Evolutionary conservation across 371 early-diverging fungal species (phyloP), one percentile per base, ranked within the genome.

Genomic region (Mitosporidium daphniae): DNA sequence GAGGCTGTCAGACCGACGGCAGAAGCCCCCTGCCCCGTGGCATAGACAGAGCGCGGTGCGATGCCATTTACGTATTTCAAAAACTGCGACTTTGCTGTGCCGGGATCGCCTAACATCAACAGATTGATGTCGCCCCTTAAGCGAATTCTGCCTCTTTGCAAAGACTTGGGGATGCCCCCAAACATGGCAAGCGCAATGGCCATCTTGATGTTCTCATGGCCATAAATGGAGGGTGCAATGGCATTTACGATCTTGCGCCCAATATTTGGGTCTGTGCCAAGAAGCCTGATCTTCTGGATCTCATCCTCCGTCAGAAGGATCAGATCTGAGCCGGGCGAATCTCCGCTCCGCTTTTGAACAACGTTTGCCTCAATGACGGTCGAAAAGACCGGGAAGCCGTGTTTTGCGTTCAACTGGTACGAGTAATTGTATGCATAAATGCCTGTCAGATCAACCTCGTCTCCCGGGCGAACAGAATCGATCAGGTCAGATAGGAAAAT

Each of bases 71-170:
- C 64, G 33, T 80, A 89, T 40, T 93, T 89, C 26, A 98, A 54
- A 47, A 98, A 73, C 50, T 98, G 97, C 0, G 78, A 77, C 40
- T 98, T 98, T 20, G 93, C 95, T 6, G 82, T 84, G 36, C 97
- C 95, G 4, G 99, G 97, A 45, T 98, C 99, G 36, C 99, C 99
- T 30, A 98, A 46, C 39, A 98, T 54, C 17, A 95, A 52, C 17
- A 94, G 71, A 41, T 98, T 95, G 38, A 93, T 91, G 43, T 98
- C 99, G 22, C 99, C 95, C 46, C 99, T 62, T 15, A 89, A 61
- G 12, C 63, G 50, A 40, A 80, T 80, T 44, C 82, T 80, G 20
- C 63, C 68, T 14, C 31, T 34, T 30, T 68, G 57, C 13, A 71
- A 60, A 34, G 75, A 62, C 46, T 95, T 98, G 26, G 71, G 53